phyloP scores from a whole-genome alignment of 768 basidiomycete genomes.

The Baorangia bicolor region DNA sequence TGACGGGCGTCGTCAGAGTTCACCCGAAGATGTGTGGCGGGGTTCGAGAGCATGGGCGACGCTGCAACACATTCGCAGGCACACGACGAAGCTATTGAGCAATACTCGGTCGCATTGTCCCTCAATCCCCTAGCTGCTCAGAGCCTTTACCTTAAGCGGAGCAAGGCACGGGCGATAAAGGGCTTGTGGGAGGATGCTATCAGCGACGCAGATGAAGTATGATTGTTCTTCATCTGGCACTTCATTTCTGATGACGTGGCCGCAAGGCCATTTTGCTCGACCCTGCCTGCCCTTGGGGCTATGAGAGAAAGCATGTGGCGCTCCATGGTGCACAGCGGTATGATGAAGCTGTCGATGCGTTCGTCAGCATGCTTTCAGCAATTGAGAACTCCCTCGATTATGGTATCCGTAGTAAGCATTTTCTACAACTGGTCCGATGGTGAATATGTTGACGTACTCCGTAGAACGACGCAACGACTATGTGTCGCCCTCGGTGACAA shows the following conservation, averaged over 20 bases:
- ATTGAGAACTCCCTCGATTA: slow-evolving; percentile 4
- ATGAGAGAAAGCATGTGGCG: slow-evolving; percentile 6
- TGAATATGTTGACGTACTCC: not conserved
- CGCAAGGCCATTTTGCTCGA: slow-evolving; percentile 6
- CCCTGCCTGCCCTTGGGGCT: slow-evolving; percentile 4
- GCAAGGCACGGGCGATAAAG: slow-evolving; percentile 6
- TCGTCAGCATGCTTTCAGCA: slow-evolving; percentile 1
- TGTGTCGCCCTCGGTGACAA: not conserved
- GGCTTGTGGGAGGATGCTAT: slow-evolving; percentile 16
- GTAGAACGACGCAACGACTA: slow-evolving; percentile 1
- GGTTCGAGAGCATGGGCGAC: slow-evolving; percentile 13
- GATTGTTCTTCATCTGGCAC: not conserved
- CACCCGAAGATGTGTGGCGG: not conserved
- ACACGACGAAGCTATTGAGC: slow-evolving; percentile 14
- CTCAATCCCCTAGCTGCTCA: slow-evolving; percentile 3
- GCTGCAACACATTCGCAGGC: slow-evolving; percentile 1
- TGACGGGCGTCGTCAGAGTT: slow-evolving; percentile 1
- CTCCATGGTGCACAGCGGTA: slow-evolving; percentile 4
- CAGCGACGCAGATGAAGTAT: slow-evolving; percentile 13
- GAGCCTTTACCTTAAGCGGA: slow-evolving; percentile 13
- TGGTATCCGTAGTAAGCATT: not conserved
- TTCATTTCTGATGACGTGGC: not conserved
- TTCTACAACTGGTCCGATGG: not conserved
- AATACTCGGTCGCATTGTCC: slow-evolving; percentile 14
- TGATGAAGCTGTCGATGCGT: slow-evolving; percentile 7